A percentile compares a stretch with the other conserved stretches of the same genome.
These are phyloP conservation scores for Escallonia herrerae DNA, from an alignment of 129 eudicot genomes.

Conservation along the genomic window DNA sequence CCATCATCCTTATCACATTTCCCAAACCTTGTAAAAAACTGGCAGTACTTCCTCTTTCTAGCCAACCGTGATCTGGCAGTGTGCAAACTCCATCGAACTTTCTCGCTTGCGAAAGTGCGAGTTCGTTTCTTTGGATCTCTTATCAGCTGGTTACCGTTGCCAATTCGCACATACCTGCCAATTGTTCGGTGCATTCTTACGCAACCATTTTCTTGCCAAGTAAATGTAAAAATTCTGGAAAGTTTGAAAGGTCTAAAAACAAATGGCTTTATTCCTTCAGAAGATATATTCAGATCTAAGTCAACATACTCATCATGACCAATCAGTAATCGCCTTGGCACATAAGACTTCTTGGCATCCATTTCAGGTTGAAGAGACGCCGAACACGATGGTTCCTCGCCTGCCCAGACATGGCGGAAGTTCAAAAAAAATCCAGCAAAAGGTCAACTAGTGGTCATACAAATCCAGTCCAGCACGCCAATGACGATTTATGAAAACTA, in stretches of 20 bases:
- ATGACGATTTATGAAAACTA: neutral
- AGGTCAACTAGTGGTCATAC: neutral
- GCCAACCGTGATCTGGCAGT: constrained; percentile 85
- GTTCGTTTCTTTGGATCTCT: constrained; percentile 88
- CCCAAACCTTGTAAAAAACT: constrained; percentile 90
- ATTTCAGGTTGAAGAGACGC: constrained; percentile 32
- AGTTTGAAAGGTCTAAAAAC: neutral
- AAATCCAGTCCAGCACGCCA: neutral
- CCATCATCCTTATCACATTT: constrained; percentile 90
- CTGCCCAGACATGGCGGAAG: constrained; percentile 34
- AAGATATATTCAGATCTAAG: constrained; percentile 9
- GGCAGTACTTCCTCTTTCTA: constrained; percentile 80
- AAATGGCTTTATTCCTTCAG: neutral
- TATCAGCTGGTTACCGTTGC: constrained; percentile 87
- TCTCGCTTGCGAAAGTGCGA: constrained; percentile 81
- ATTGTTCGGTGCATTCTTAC: constrained; percentile 2
- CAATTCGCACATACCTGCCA: constrained; percentile 85
- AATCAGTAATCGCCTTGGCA: constrained; percentile 72
- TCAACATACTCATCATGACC: constrained; percentile 87
- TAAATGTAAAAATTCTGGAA: neutral
- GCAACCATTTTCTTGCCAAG: neutral
- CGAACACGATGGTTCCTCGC: constrained; percentile 35
- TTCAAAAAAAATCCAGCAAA: too few species aligned
- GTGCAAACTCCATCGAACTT: constrained; percentile 96
- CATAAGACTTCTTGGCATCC: constrained; percentile 46